Percentiles rank a stretch among this genome's conserved stretches.
These are phyloP conservation scores for Phyllosticta paracitricarpa DNA, from an alignment of 2,329 filamentous ascomycete genomes.

Conservation along the genomic window DNA sequence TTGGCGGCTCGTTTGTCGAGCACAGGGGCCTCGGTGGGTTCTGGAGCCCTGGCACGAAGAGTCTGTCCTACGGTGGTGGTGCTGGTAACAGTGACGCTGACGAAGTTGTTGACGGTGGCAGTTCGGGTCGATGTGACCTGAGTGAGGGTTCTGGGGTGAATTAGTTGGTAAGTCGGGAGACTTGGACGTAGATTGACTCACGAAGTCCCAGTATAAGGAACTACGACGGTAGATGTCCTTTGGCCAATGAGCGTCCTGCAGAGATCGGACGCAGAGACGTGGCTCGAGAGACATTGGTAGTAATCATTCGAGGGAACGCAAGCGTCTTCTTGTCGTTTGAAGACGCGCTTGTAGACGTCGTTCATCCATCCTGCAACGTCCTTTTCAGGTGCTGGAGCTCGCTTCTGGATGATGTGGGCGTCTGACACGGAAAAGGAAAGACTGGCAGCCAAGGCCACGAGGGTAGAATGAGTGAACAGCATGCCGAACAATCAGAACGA, in stretches of 20 bases:
- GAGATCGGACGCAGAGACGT: background rate
- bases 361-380: background rate
- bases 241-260: constrained; percentile 16
- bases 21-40: constrained; percentile 12
- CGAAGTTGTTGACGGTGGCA: constrained; percentile 15
- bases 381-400: background rate
- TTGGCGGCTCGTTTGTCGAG: constrained; percentile 13
- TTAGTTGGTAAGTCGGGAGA: constrained; percentile 6
- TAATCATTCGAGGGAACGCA: constrained; percentile 8
- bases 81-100: constrained; percentile 17
- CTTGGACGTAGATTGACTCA: constrained; percentile 9
- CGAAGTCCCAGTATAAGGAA: constrained; percentile 19
- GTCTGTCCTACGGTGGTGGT: constrained; percentile 16
- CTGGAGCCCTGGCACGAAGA: background rate
- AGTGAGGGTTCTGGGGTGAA: constrained; percentile 13
- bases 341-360: background rate
- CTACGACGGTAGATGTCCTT: constrained; percentile 15
- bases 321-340: constrained; percentile 3
- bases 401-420: constrained; percentile 2
- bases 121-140: constrained; percentile 15
- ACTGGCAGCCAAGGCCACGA: constrained; percentile 20
- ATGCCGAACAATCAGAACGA: constrained; percentile 25
- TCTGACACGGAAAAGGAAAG: constrained; percentile 20
- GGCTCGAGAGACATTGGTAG: constrained; percentile 4
- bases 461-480: constrained; percentile 22